Conservation (phyloP, 192 early-diverging fungal species). For the Linnemannia zychae region DNA sequence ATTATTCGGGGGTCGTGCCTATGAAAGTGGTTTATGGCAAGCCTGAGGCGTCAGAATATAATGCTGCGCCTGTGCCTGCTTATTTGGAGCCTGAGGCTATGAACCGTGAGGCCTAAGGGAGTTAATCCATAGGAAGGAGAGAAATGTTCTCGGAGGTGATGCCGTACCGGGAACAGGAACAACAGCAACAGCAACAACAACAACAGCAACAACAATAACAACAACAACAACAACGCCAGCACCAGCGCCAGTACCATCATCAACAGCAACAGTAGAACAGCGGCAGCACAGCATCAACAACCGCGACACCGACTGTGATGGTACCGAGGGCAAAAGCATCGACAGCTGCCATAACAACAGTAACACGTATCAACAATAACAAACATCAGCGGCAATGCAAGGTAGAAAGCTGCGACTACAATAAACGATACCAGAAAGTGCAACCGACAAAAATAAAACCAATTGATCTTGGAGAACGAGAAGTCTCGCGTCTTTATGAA, state of each 20-base stretch:
- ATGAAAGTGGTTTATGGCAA: conserved; percentile 35
- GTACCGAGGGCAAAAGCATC: too few species aligned
- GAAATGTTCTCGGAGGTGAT: background rate
- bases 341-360: background rate
- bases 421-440: background rate
- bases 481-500: too few species aligned
- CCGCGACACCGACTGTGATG: too few species aligned
- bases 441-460: background rate
- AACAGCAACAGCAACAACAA: background rate
- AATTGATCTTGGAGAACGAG: too few species aligned
- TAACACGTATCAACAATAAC: background rate
- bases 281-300: too few species aligned
- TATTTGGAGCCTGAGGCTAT: conserved; percentile 42
- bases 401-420: too few species aligned
- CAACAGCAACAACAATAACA: background rate
- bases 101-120: conserved; percentile 26
- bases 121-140: too few species aligned
- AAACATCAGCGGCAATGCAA: too few species aligned
- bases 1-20: conserved; percentile 37
- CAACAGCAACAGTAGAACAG: background rate
- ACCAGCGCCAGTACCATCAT: background rate
- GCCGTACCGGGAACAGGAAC: background rate
- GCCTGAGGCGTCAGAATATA: conserved; percentile 28
- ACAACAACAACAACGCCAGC: background rate
- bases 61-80: conserved; percentile 14